phyloP scores from a whole-genome alignment of 805 yeast species.

The Myxozyma neglecta region DNA sequence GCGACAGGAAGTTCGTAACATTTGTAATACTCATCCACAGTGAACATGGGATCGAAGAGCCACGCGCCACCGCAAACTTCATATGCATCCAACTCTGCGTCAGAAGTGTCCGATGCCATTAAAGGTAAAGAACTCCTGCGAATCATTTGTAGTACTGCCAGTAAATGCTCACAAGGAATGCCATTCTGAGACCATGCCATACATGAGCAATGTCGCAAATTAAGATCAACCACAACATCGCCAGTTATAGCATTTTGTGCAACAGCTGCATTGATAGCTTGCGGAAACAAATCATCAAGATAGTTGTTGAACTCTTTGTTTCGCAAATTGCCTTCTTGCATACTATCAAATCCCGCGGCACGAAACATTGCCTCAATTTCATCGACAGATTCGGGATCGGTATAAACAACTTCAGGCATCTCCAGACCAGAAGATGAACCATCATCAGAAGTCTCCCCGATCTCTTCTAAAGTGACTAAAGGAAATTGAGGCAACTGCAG shows the following conservation, averaged over 20 bases:
- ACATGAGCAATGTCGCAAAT: slow-evolving; percentile 16
- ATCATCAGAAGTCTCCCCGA: neutral
- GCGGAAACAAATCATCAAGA: neutral
- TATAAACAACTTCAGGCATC: neutral
- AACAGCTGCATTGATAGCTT: neutral
- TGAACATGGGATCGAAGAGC: slow-evolving; percentile 5
- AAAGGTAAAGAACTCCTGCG: neutral
- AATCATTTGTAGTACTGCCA: slow-evolving; percentile 12
- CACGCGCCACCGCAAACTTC: slow-evolving; percentile 8
- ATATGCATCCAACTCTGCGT: neutral
- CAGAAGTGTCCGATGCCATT: too few relatives aligned
- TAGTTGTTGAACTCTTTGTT: neutral
- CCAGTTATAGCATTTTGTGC: neutral
- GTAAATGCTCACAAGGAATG: slow-evolving; percentile 10
- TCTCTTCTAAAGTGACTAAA: neutral
- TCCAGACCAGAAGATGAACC: neutral
- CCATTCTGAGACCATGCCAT: slow-evolving; percentile 13
- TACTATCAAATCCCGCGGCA: neutral
- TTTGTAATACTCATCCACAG: neutral
- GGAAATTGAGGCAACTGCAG: neutral
- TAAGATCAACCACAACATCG: slow-evolving; percentile 6
- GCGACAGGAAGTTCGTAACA: slow-evolving; percentile 6
- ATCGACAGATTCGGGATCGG: neutral
- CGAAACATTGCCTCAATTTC: neutral
- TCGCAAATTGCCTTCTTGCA: neutral